Evolutionary conservation across 2,329 filamentous ascomycete species (phyloP), one percentile per base, ranked within the genome.

Genomic region (Macrophomina pseudophaseolina): DNA sequence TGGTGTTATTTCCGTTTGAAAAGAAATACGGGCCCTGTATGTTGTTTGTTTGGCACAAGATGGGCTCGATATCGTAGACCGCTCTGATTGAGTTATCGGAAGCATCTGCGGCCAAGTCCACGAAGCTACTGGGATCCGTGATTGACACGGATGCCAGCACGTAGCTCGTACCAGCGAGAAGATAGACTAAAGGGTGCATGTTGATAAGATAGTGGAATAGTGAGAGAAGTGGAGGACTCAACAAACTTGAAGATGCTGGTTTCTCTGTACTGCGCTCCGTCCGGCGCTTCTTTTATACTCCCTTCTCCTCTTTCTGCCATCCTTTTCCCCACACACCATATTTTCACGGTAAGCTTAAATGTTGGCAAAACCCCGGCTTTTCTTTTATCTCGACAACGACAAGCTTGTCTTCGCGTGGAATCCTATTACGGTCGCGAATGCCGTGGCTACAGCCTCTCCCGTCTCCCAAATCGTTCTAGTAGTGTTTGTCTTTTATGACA

Each of bases 21-120:
- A 54, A 64, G n/a, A 32, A 46, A 14, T 54, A 54, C 0, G 62
- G 62, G 3, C 62, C 48, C 6, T 28, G 5, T 28, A 53, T 64
- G 48, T 16, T 38, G 49, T 64, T 53, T 18, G 62, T 64, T 23
- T 64, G 62, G 16, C 54, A 64, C 1, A 64, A 38, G 28, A 53
- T 54, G 6, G 62, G 38, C 23, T 64, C 62, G 40, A 64, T 64
- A 49, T 64, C 62, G 23, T 53, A 64, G 6, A 64, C 49, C 6
- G 62, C 62, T 23, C 44, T 64, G 62, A 64, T 64, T 14, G 62
- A 23, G n/a, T 64, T 54, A 49, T 64, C 62, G 7, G 62, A 44
- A 2, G 38, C 49, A 35, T 64, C 62, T 14, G 35, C 48, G 18
- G 18, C 28, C 14, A 64, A 16, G 49, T 64, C 62, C 9, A 35